These are phyloP conservation scores for Kwoniella newhampshirensis DNA, from an alignment of 768 basidiomycete genomes.

Conservation along the genomic window DNA sequence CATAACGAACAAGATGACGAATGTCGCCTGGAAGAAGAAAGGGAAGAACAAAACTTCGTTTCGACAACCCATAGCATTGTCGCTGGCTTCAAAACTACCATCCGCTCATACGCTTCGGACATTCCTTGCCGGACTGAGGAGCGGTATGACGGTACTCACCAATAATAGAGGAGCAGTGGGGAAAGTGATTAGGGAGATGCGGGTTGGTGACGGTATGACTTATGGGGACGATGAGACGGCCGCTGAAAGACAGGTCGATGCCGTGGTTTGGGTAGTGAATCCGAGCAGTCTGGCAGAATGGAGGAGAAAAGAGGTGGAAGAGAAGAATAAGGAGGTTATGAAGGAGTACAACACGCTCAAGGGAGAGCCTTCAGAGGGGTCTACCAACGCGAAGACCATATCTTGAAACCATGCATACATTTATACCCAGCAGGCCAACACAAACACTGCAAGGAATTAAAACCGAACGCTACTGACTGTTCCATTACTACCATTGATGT, in stretches of 20 bases:
- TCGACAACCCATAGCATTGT: constrained; percentile 54
- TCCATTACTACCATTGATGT: no score
- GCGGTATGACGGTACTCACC: constrained; percentile 82
- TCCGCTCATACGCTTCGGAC: constrained; percentile 77
- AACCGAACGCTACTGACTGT: no score
- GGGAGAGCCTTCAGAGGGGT: no score
- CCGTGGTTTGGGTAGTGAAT: constrained; percentile 72
- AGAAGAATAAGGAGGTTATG: constrained; percentile 19
- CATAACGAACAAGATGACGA: constrained; percentile 10
- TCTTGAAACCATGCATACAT: no score
- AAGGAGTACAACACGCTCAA: no score
- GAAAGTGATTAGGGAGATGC: constrained; percentile 69
- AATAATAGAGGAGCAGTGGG: constrained; percentile 77
- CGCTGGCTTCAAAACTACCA: constrained; percentile 23
- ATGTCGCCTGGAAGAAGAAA: not conserved
- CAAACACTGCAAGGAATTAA: no score
- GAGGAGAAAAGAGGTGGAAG: constrained; percentile 40
- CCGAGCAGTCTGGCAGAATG: constrained; percentile 75
- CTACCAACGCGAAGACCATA: no score
- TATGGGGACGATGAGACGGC: constrained; percentile 18
- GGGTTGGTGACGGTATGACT: constrained; percentile 46
- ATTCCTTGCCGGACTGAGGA: constrained; percentile 66
- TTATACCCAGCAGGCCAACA: no score
- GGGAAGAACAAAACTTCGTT: constrained; percentile 58
- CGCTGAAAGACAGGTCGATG: constrained; percentile 34